phyloP scores from a whole-genome alignment of 257 asterid genomes.

The Coffea eugenioides region DNA sequence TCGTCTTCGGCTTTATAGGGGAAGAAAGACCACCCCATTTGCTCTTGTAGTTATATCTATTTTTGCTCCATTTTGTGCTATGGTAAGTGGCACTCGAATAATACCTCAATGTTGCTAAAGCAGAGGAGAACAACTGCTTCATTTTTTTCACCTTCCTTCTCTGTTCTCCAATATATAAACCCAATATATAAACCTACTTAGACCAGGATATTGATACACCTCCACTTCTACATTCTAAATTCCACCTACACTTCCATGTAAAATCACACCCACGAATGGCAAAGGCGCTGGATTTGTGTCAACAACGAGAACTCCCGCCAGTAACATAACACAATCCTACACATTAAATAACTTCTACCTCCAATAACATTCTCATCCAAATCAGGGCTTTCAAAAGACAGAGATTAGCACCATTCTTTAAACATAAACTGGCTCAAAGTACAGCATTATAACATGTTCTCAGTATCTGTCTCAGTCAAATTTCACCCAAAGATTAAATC shows the following conservation, averaged over 20 bases:
- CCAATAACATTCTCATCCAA: not conserved
- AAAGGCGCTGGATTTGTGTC: not conserved
- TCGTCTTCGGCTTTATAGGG: constrained; percentile 27
- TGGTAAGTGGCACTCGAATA: constrained; percentile 34
- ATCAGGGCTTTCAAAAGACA: not conserved
- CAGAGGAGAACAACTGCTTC: constrained; percentile 40
- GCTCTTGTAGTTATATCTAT: constrained; percentile 20
- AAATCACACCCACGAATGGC: not conserved
- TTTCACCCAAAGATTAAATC: not conserved
- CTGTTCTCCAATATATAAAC: not conserved
- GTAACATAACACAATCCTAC: not conserved
- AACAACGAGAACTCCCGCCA: not conserved
- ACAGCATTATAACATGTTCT: not conserved
- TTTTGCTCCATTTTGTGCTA: constrained; percentile 12
- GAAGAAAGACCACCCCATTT: constrained; percentile 15
- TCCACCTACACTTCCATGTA: not conserved
- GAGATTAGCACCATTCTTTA: not conserved
- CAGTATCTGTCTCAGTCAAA: not conserved
- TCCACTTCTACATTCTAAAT: not conserved
- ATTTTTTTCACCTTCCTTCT: constrained; percentile 9
- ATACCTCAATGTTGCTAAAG: constrained; percentile 35
- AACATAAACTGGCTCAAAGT: not conserved
- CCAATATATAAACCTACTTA: not conserved
- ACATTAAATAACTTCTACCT: constrained; percentile 4
- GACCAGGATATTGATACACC: not conserved